Evolutionary conservation across 225 moss, liverwort and hornwort species (phyloP).

Genomic region (Bryoerythrophyllum caledonicum): DNA sequence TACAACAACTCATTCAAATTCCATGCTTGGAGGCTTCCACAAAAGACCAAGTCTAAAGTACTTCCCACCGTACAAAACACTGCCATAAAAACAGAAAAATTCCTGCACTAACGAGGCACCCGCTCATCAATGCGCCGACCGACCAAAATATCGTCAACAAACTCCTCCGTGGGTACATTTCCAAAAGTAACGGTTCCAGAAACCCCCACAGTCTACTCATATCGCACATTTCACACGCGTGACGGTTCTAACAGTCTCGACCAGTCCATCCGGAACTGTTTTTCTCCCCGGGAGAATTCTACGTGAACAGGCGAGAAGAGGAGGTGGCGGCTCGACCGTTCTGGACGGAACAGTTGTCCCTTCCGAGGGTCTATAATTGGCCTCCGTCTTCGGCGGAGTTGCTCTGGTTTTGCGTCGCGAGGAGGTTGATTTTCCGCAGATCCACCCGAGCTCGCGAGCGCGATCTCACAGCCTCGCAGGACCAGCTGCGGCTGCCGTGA

Average conservation of each 20-base stretch:
- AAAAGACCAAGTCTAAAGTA: background rate
- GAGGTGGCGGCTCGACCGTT: background rate
- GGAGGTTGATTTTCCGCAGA: background rate
- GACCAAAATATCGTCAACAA: background rate
- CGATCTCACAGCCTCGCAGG: too few species aligned
- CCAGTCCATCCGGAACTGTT: too few species aligned
- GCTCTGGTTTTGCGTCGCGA: background rate
- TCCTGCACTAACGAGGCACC: background rate
- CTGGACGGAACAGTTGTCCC: background rate
- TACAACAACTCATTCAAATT: too few species aligned
- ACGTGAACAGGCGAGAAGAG: background rate
- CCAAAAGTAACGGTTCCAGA: background rate
- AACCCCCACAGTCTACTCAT: background rate
- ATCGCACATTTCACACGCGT: background rate
- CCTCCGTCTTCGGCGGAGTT: background rate
- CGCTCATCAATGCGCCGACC: slow-evolving; percentile 14
- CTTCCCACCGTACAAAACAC: background rate
- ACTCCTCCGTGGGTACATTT: too few species aligned
- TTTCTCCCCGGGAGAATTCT: too few species aligned
- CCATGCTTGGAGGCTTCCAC: background rate
- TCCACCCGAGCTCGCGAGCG: background rate
- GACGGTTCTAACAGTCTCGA: too few species aligned
- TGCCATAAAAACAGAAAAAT: background rate
- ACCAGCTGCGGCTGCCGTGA: too few species aligned
- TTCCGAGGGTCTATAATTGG: background rate